Base-by-base conservation (phyloP, 768 basidiomycete species). In the Russula vinacea region DNA sequence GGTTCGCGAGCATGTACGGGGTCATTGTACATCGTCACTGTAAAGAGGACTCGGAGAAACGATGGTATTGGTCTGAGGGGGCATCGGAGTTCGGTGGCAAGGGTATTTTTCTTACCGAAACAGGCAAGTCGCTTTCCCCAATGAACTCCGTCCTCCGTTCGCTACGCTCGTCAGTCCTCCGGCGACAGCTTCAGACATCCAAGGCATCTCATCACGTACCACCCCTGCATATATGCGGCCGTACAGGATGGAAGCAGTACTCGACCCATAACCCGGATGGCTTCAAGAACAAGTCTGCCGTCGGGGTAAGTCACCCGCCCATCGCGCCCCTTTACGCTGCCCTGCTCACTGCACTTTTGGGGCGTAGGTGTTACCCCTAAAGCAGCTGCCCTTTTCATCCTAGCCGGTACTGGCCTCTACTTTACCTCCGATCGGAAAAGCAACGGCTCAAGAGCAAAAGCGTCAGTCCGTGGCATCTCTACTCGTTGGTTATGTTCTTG, bases 361-460 rank as follows among this genome's bases (percentile, higher is more conserved):
- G 58, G 64, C 45, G 19, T 69, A 98, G 95, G 90, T 92, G n/a
- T 98, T 73, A 94, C 93, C 2, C 94, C 93, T 32, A 81, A 79
- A 58, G 87, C 94, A 1, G 95, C 92, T 0, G 86, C 80, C 0
- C 71, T 98, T 24, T 97, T 99, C 74, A 74, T 96, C n/a, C 77
- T 82, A 1, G 88, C 92, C 8, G 94, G 94, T 1, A 77, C 82
- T 13, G 94, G 87, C 2, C 79, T 99, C 19, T 91, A 86, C 71
- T 86, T 69, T 98, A 98, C 77, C 98, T 99, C 77, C 82, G 85
- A 58, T 78, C 85, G 61, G 94, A 98, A 75, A 98, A 98, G 77
- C 79, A 79, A 45, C 83, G 88, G 68, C 74, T 96, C 78, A 83
- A 33, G 90, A 92, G 73, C 80, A 87, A 72, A 87, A 88, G 72